A percentile compares a stretch with the other conserved stretches of the same genome.
phyloP scores from a whole-genome alignment of 2,329 filamentous ascomycete species.

The Epicoccum sorghinum region DNA sequence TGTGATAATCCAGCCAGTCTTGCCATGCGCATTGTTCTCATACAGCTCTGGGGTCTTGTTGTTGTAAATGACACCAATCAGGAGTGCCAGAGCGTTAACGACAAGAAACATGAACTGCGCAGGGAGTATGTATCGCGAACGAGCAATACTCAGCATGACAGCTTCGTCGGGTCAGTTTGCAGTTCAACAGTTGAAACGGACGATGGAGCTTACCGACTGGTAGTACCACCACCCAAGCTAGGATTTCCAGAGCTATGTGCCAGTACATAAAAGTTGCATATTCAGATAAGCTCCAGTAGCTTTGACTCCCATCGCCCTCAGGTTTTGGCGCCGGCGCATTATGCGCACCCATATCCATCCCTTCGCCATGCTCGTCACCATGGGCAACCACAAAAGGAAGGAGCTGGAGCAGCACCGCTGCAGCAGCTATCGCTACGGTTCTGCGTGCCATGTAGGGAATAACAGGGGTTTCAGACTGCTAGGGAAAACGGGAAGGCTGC shows the following conservation, averaged over 20 bases:
- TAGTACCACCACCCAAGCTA: conserved; percentile 75
- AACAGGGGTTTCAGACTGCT: background rate
- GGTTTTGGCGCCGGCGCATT: conserved; percentile 24
- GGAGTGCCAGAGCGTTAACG: conserved; percentile 49
- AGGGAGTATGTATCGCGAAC: conserved; percentile 74
- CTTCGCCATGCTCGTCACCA: conserved; percentile 43
- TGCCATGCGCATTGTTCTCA: conserved; percentile 84
- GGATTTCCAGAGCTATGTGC: conserved; percentile 73
- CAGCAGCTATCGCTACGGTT: conserved; percentile 33
- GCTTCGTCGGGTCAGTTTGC: conserved; percentile 56
- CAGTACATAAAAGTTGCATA: conserved; percentile 65
- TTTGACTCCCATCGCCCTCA: conserved; percentile 43
- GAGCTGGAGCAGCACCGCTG: conserved; percentile 49
- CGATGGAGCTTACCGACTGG: conserved; percentile 66
- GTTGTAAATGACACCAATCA: conserved; percentile 67
- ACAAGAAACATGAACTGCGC: conserved; percentile 65
- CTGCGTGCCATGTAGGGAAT: conserved; percentile 36
- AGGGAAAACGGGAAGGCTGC: background rate
- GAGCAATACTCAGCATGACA: conserved; percentile 84
- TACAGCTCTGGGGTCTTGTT: conserved; percentile 84
- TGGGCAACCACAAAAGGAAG: conserved; percentile 51
- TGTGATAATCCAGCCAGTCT: conserved; percentile 83
- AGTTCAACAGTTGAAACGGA: conserved; percentile 15
- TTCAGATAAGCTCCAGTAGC: conserved; percentile 65
- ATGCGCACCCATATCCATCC: conserved; percentile 35